A percentile compares a stretch with the other conserved stretches of the same genome.
Evolutionary conservation across 75 land plant genomes (phyloP).

Genomic region (Picea glauca): DNA sequence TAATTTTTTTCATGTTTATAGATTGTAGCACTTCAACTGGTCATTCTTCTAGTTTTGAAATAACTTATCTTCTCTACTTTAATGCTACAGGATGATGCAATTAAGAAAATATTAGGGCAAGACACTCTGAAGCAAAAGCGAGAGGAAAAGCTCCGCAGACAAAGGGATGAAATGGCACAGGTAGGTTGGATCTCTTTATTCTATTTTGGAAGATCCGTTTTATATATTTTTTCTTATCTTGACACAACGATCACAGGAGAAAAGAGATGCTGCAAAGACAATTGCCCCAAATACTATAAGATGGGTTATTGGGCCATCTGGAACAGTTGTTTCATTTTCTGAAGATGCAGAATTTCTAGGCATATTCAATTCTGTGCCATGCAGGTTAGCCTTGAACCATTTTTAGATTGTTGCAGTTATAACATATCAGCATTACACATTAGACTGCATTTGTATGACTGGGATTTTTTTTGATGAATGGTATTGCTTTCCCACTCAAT

Average conservation of each 20-base stretch:
- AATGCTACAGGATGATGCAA: constrained; percentile 70
- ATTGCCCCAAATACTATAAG: constrained; percentile 61
- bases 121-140: constrained; percentile 74
- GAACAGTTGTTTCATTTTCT: constrained; percentile 77
- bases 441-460: no score
- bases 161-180: constrained; percentile 67
- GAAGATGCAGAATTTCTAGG: constrained; percentile 64
- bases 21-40: no score
- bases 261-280: constrained; percentile 49
- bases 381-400: constrained; percentile 36
- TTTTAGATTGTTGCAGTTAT: no score
- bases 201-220: no score
- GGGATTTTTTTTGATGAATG: no score
- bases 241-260: constrained; percentile 41
- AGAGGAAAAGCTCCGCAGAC: constrained; percentile 69
- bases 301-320: constrained; percentile 78
- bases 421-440: no score
- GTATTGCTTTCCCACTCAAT: no score
- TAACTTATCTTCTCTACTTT: no score
- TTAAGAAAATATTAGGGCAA: constrained; percentile 87
- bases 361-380: constrained; percentile 58
- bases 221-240: no score
- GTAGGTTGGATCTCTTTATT: constrained; percentile 19
- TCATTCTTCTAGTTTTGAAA: no score
- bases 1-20: no score